Conservation (phyloP, 2,329 filamentous ascomycete species). For the Diaporthe ampelina region DNA sequence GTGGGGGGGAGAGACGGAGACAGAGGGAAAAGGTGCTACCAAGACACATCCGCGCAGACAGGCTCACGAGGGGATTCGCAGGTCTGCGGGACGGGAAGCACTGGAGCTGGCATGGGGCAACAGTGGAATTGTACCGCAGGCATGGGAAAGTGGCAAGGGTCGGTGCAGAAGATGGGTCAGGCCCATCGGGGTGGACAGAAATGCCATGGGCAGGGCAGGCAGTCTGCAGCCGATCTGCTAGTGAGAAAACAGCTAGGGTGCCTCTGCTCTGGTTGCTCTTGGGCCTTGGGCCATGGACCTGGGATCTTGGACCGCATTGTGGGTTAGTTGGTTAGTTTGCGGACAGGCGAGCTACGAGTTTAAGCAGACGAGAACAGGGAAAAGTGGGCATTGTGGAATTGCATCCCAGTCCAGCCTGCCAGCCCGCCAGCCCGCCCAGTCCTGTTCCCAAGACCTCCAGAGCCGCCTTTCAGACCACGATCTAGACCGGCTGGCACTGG, state of each 20-base stretch:
- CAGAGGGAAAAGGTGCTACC: background rate
- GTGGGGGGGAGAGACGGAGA: no score
- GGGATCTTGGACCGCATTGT: background rate
- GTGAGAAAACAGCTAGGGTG: conserved; percentile 16
- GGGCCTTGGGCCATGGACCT: no score
- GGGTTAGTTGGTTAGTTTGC: no score
- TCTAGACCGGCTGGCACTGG: conserved; percentile 2
- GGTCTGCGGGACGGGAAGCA: background rate
- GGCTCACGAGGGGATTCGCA: conserved; percentile 8
- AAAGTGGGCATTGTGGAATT: background rate
- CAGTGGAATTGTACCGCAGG: background rate
- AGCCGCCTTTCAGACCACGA: conserved; percentile 21
- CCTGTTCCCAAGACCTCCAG: background rate
- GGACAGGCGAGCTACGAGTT: no score
- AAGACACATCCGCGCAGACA: background rate
- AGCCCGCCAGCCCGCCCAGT: no score
- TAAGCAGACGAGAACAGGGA: no score
- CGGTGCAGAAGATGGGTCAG: background rate
- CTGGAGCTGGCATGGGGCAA: background rate
- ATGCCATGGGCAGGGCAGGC: conserved; percentile 8
- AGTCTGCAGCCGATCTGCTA: no score
- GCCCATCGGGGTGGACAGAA: conserved; percentile 9
- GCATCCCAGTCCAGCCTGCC: background rate
- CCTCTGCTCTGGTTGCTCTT: background rate
- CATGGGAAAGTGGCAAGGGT: conserved; percentile 24